These are phyloP conservation scores for Eragrostis tef DNA, from an alignment of 202 grass and related monocot genomes.

Conservation along the genomic window DNA sequence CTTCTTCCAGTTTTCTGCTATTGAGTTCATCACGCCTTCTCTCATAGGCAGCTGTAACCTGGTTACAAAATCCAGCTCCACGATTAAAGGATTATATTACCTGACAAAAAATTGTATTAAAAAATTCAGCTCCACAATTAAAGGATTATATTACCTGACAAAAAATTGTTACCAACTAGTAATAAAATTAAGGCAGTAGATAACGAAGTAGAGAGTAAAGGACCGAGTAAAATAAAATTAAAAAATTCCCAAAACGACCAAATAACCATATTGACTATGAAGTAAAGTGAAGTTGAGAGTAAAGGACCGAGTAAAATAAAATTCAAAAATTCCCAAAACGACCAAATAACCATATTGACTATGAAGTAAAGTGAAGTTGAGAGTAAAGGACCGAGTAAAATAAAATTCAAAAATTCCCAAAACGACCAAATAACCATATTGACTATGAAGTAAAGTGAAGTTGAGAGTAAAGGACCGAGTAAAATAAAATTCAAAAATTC, in stretches of 20 bases:
- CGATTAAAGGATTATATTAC: neutral
- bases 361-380: neutral
- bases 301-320: neutral
- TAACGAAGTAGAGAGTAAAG: neutral
- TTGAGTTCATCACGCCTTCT: conserved; percentile 72
- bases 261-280: neutral
- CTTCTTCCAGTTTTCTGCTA: conserved; percentile 77
- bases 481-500: neutral
- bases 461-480: neutral
- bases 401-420: neutral
- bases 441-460: neutral
- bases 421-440: neutral
- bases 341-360: neutral
- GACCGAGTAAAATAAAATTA: neutral
- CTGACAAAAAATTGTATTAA: neutral
- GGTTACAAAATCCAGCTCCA: conserved; percentile 23
- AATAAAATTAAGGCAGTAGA: neutral
- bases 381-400: neutral
- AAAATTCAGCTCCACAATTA: conserved; percentile 15
- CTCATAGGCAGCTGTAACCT: conserved; percentile 79
- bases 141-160: neutral
- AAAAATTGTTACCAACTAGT: conserved; percentile 16
- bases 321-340: neutral
- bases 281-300: neutral
- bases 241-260: neutral